A percentile compares a stretch with the other conserved stretches of the same genome.
These are phyloP conservation scores for Coprinellus micaceus DNA, from an alignment of 768 basidiomycete species.

Conservation along the genomic window DNA sequence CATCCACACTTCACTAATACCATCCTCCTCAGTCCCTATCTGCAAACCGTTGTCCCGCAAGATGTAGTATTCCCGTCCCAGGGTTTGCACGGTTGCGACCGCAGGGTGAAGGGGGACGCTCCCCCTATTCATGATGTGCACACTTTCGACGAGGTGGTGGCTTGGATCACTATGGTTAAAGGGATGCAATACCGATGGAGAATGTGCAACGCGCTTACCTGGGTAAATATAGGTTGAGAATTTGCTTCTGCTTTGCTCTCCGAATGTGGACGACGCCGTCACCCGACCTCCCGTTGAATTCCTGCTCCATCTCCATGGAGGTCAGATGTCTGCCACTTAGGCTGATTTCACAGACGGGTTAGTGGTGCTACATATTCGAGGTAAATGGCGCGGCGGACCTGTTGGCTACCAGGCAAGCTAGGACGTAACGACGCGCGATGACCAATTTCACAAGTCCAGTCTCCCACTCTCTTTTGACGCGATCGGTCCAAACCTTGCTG, in stretches of 20 bases:
- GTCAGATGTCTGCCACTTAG: conserved; percentile 70
- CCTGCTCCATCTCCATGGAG: conserved; percentile 65
- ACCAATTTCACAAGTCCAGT: conserved; percentile 37
- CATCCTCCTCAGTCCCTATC: conserved; percentile 73
- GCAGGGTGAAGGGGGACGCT: conserved; percentile 52
- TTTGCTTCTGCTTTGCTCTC: conserved; percentile 12
- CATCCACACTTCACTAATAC: conserved; percentile 61
- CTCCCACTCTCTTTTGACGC: conserved; percentile 39
- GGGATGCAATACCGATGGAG: no score
- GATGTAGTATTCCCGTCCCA: conserved; percentile 62
- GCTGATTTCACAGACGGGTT: no score
- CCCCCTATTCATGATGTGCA: conserved; percentile 53
- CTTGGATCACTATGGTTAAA: no score
- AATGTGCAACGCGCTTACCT: no score
- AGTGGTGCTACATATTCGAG: no score
- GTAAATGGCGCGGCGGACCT: no score
- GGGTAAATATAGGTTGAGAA: conserved; percentile 61
- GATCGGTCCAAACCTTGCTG: conserved; percentile 60
- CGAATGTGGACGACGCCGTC: neutral
- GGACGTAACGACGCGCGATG: conserved; percentile 60
- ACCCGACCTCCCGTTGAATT: conserved; percentile 51
- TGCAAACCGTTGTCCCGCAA: conserved; percentile 76
- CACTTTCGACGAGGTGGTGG: conserved; percentile 73
- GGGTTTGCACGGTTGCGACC: conserved; percentile 69
- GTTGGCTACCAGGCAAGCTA: conserved; percentile 71